Evolutionary conservation across 495 filamentous ascomycete genomes (phyloP).

Genomic region (Penicillium lagena): DNA sequence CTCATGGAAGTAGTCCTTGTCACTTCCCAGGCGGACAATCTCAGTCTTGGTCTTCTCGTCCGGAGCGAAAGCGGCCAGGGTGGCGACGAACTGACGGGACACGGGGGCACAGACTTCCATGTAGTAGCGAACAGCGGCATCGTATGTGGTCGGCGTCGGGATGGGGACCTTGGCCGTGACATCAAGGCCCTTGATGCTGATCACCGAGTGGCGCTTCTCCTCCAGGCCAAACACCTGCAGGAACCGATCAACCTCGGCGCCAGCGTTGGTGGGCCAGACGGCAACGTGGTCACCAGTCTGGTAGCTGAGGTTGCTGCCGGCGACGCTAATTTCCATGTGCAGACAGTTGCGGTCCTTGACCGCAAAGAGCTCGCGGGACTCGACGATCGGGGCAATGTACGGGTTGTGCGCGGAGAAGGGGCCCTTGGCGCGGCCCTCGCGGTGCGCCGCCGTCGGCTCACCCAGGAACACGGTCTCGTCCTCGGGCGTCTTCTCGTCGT

Average conservation of each 20-base stretch:
- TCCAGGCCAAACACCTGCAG: constrained; percentile 68
- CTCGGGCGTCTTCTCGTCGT: constrained; percentile 64
- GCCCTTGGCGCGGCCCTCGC: constrained; percentile 76
- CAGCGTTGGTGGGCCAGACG: constrained; percentile 94
- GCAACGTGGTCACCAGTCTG: constrained; percentile 97
- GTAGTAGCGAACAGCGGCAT: constrained; percentile 90
- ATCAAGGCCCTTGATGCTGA: constrained; percentile 88
- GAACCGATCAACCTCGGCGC: constrained; percentile 87
- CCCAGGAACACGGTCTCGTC: constrained; percentile 89
- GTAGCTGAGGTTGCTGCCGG: constrained; percentile 73
- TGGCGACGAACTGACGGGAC: constrained; percentile 90
- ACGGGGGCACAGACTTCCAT: constrained; percentile 94
- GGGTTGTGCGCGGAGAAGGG: constrained; percentile 97
- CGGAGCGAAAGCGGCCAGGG: constrained; percentile 84
- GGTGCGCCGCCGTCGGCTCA: constrained; percentile 93
- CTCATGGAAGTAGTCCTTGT: constrained; percentile 95
- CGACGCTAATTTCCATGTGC: constrained; percentile 93
- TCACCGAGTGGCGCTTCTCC: constrained; percentile 73
- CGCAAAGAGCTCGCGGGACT: constrained; percentile 85
- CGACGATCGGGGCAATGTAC: constrained; percentile 87
- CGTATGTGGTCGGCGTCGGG: constrained; percentile 94
- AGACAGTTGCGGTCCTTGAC: constrained; percentile 92
- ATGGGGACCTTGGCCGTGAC: constrained; percentile 96
- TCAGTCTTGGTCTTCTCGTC: constrained; percentile 77
- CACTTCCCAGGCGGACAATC: constrained; percentile 78